Conservation (phyloP, 2,329 filamentous ascomycete species). For the Verticillium klebahnii region DNA sequence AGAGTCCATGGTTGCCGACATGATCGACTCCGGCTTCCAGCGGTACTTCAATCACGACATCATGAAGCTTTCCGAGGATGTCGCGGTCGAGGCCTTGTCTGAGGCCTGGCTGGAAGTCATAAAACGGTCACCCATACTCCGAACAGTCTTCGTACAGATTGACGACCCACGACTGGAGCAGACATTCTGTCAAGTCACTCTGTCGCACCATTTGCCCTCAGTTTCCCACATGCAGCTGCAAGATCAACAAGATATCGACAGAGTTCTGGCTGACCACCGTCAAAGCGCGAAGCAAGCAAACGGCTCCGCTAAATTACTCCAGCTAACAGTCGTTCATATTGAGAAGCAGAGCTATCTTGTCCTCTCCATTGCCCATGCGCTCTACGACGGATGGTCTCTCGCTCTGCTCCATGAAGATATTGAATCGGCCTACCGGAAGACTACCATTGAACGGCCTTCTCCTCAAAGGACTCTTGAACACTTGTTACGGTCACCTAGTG, state of each 20-base stretch:
- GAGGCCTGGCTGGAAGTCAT: conserved; percentile 60
- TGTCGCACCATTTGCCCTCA: conserved; percentile 13
- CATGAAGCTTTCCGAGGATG: conserved; percentile 50
- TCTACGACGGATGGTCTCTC: conserved; percentile 89
- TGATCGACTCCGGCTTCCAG: conserved; percentile 67
- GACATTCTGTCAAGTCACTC: conserved; percentile 46
- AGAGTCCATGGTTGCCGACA: conserved; percentile 80
- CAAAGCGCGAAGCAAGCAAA: conserved; percentile 27
- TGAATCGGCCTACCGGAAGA: conserved; percentile 53
- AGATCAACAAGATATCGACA: conserved; percentile 26
- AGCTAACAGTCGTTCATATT: conserved; percentile 37
- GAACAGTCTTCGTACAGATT: conserved; percentile 68
- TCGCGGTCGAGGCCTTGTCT: conserved; percentile 53
- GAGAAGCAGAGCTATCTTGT: conserved; percentile 38
- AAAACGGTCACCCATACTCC: conserved; percentile 61
- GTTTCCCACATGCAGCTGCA: conserved; percentile 1
- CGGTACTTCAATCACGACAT: conserved; percentile 86
- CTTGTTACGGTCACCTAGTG: conserved; percentile 38
- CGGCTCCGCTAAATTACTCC: conserved; percentile 39
- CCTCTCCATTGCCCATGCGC: conserved; percentile 76
- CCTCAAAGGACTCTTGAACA: conserved; percentile 51
- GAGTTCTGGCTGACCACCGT: conserved; percentile 31
- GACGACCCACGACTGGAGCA: conserved; percentile 52
- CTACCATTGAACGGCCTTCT: conserved; percentile 34
- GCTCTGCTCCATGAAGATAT: conserved; percentile 69